Conservation (phyloP, 2,329 filamentous ascomycete genomes). For the Sporothrix curviconia region DNA sequence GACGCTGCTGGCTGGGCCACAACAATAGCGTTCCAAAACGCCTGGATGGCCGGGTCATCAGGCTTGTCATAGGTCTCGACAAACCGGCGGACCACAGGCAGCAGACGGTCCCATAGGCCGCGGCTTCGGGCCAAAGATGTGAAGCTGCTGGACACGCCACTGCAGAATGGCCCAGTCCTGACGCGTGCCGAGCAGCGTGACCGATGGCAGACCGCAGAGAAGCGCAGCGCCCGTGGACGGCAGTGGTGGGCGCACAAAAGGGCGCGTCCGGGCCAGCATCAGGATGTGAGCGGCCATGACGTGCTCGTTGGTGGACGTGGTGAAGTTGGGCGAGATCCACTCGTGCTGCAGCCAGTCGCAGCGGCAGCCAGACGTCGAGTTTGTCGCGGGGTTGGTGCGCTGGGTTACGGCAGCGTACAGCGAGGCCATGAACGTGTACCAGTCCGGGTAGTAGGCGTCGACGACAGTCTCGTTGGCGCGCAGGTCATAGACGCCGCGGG, state of each 20-base stretch:
- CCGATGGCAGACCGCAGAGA: constrained; percentile 35
- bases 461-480: constrained; percentile 39
- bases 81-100: constrained; percentile 39
- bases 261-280: constrained; percentile 14
- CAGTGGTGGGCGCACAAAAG: constrained; percentile 31
- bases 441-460: constrained; percentile 19
- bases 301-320: constrained; percentile 34
- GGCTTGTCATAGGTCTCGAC: constrained; percentile 38
- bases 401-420: constrained; percentile 33
- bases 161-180: constrained; percentile 37
- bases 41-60: constrained; percentile 25
- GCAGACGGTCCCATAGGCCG: constrained; percentile 33
- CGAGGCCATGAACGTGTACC: constrained; percentile 19
- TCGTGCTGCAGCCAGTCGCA: constrained; percentile 32
- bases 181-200: constrained; percentile 34
- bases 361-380: too few species aligned
- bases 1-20: constrained; percentile 19
- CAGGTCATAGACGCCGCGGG: constrained; percentile 37
- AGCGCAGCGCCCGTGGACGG: constrained; percentile 24
- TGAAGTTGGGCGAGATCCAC: constrained; percentile 39
- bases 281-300: constrained; percentile 26
- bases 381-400: constrained; percentile 32
- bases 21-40: constrained; percentile 41
- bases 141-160: constrained; percentile 36
- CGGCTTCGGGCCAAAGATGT: constrained; percentile 38